phyloP scores from a whole-genome alignment of 805 yeast genomes.

The Starmerella scarabaei region DNA sequence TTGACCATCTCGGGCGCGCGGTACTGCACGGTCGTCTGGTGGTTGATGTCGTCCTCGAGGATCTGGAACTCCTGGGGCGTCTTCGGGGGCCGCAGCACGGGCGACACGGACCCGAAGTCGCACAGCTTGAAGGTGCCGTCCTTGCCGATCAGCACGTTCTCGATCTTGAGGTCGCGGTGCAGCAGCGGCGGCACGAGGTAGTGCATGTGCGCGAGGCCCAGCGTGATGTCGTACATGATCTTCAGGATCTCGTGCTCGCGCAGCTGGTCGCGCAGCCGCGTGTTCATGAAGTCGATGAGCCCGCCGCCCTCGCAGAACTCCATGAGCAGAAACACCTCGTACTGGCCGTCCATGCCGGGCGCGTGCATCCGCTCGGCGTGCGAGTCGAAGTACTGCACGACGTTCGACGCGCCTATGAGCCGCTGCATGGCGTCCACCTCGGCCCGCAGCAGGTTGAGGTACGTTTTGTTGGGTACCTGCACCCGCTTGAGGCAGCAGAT shows the following conservation, averaged over 20 bases:
- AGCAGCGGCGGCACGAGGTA: slow-evolving; percentile 50
- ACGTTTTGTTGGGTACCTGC: slow-evolving; percentile 83
- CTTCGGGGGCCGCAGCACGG: slow-evolving; percentile 59
- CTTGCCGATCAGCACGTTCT: slow-evolving; percentile 62
- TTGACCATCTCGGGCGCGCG: slow-evolving; percentile 95
- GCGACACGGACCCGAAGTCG: slow-evolving; percentile 85
- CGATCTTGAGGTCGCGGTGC: slow-evolving; percentile 89
- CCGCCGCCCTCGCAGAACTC: slow-evolving; percentile 84
- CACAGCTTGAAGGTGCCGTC: slow-evolving; percentile 72
- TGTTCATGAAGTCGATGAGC: slow-evolving; percentile 76
- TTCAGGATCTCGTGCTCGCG: slow-evolving; percentile 63
- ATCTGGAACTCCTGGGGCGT: slow-evolving; percentile 58
- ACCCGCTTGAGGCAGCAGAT: slow-evolving; percentile 83
- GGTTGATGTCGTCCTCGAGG: slow-evolving; percentile 72
- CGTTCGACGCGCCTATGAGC: slow-evolving; percentile 58
- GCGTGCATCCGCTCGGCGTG: slow-evolving; percentile 67
- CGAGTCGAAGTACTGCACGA: slow-evolving; percentile 87
- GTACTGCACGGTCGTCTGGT: slow-evolving; percentile 92
- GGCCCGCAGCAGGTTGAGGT: slow-evolving; percentile 68
- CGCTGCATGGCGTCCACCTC: slow-evolving; percentile 97
- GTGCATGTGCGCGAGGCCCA: slow-evolving; percentile 81
- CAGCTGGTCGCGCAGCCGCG: slow-evolving; percentile 64
- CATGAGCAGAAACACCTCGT: slow-evolving; percentile 86
- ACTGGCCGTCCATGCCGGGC: slow-evolving; percentile 32
- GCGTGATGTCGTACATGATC: slow-evolving; percentile 69